Evolutionary conservation across 345 rosid species (phyloP).

Genomic region (Psidium friedrichsthalianum): DNA sequence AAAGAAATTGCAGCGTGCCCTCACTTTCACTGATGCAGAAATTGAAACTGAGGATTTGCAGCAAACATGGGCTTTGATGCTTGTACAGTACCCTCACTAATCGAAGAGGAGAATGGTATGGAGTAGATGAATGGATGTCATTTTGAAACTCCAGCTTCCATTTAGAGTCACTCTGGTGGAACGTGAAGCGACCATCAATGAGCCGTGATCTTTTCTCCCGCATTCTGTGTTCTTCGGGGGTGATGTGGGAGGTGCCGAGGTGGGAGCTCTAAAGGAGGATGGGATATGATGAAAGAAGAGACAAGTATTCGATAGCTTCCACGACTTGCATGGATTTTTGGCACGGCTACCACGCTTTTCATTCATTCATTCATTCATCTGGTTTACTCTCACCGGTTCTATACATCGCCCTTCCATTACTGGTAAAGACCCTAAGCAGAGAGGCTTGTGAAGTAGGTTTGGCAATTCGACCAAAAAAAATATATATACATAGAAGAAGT

Average conservation of each 20-base stretch:
- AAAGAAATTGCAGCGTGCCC: constrained; percentile 72
- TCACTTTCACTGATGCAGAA: constrained; percentile 84
- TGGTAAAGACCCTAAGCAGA: background rate
- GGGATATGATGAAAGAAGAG: background rate
- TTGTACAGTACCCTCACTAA: background rate
- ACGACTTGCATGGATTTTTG: background rate
- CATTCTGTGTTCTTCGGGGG: background rate
- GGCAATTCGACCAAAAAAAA: background rate
- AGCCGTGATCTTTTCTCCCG: background rate
- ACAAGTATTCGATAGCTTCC: background rate
- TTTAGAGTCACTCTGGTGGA: background rate
- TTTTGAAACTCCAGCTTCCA: background rate
- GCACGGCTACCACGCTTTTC: background rate
- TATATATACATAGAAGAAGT: too few relatives aligned
- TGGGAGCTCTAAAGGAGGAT: background rate
- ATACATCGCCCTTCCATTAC: background rate
- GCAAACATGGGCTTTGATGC: constrained; percentile 14
- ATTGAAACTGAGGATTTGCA: constrained; percentile 38
- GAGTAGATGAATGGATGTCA: background rate
- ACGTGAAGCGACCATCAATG: background rate
- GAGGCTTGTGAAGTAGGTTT: background rate
- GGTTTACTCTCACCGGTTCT: background rate
- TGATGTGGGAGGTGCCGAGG: background rate
- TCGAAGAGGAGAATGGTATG: background rate
- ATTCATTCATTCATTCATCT: background rate